Evolutionary conservation across 2,329 filamentous ascomycete genomes (phyloP), one percentile per base, ranked within the genome.

Genomic region (Aspergillus brunneoviolaceus): DNA sequence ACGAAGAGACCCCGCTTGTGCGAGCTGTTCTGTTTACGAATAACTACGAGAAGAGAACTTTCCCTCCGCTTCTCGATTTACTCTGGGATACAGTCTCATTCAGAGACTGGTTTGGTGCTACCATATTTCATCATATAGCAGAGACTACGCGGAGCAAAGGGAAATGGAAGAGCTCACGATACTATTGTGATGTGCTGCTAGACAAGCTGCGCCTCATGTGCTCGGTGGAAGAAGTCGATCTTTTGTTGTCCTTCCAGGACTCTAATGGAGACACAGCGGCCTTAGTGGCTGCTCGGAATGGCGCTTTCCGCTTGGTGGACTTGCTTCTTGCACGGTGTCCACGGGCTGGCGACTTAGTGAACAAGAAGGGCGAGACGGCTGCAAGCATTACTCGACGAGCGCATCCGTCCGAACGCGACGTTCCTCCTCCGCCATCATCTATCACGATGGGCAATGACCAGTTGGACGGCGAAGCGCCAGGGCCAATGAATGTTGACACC

Each of bases 1-100:
- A 79, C 55, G 89, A 89, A 59, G 94, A 98, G 77, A 98, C 95
- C 0, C 94, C 95, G 0, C 85, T 99, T 39, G 97, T 99, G 86
- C 89, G 93, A 49, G 90, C 92, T 5, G 93, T 98, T 58, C 86
- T 96, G 72, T 99, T 98, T 76, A 98, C 94, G 50, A 99, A 99
- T 76, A 96, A 95, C 74, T 95, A 89, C 74, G 95, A 98, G 74
- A 96, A 95, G 78, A 87, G 92, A 66, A 93, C 91, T 0, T 97
- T 98, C 78, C 90, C 92, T 0, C 84, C 85, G 23, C 87, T 99
- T 58, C 87, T 96, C 68, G 89, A 90, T 65, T 87, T 96, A 64
- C 84, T 99, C 4, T 87, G 93, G 55, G 86, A 89, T 42, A 97
- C 94, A 0, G 87, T 96, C 45, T 88, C 89, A 56, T 86, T 87